Base-by-base conservation (phyloP, 305 asterid genomes). In the Solanum chacoense region DNA sequence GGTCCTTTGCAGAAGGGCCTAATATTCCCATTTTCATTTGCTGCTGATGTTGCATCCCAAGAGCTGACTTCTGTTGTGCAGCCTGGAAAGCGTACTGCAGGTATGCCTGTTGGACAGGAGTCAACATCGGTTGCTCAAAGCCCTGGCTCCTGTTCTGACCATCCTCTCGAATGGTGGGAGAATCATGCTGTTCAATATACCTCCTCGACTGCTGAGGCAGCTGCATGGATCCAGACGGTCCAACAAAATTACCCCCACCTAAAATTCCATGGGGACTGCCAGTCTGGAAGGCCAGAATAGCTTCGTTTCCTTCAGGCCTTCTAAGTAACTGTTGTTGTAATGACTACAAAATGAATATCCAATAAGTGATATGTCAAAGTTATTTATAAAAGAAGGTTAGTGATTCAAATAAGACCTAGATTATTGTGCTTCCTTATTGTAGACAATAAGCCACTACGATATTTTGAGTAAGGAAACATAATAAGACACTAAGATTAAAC, bases 41-140 rank as follows among this genome's bases (percentile, higher is more conserved):
- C 90, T 92, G 98, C 91, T 95, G 99, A 85, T 95, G 89, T 89
- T 94, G 98, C 93, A 91, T 89, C 69, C 98, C 97, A 73, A 91
- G 31, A 90, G 93, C 91, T 86, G 99, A 91, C 92, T 94, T 98
- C 90, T 95, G 99, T 90, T 95, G 99, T 37, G 93, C 93, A 2
- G 95, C 93, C 93, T 94, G 98, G 90, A 91, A 92, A 83, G 96
- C 95, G 75, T 93, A 94, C 88, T 97, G 98, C 92, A 95, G 84
- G 91, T 96, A 98, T 76, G 99, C 98, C 90, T 96, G 99, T 91
- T 96, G 98, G 72, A 92, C 92, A 45, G 99, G 98, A 92, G 93
- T 94, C 91, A 92, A 71, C 92, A 91, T 88, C 87, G 94, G 98
- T 89, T 93, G 99, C 91, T 96, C 98, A 91, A 89, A 92, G 88